phyloP scores from a whole-genome alignment of 1,284 basidiomycete species.

The Cutaneotrichosporon daszewskae region DNA sequence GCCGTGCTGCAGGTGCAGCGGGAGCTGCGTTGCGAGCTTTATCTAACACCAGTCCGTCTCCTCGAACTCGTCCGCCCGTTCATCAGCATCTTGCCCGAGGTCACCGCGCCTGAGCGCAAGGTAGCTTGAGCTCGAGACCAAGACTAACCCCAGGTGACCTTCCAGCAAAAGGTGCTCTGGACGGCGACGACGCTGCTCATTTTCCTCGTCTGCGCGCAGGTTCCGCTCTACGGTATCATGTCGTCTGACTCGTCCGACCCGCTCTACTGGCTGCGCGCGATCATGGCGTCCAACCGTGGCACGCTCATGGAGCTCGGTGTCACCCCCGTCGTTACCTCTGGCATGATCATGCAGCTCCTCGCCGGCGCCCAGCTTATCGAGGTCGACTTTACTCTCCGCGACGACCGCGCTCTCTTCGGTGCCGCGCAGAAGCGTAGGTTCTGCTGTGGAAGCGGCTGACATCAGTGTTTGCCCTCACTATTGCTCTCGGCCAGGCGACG shows the following conservation, averaged over 20 bases:
- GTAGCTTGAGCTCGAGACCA: too few relatives aligned
- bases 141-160: too few relatives aligned
- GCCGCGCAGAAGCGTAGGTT: constrained; percentile 91
- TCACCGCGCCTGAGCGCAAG: constrained; percentile 92
- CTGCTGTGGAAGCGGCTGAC: neutral
- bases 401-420: constrained; percentile 91
- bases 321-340: constrained; percentile 91
- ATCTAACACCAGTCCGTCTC: constrained; percentile 65
- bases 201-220: constrained; percentile 95
- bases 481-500: constrained; percentile 91
- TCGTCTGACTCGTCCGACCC: constrained; percentile 96
- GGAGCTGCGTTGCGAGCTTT: neutral
- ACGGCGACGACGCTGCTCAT: constrained; percentile 94
- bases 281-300: constrained; percentile 94
- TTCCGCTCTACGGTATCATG: constrained; percentile 96
- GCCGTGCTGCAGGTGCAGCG: too few relatives aligned
- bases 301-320: constrained; percentile 99
- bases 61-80: constrained; percentile 93
- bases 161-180: constrained; percentile 96
- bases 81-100: constrained; percentile 87
- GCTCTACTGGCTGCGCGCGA: constrained; percentile 99
- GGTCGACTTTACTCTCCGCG: constrained; percentile 94
- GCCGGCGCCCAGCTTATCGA: constrained; percentile 97
- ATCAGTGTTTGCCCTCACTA: constrained; percentile 90
- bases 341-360: constrained; percentile 99